Base-by-base conservation (phyloP, 345 rosid genomes). In the Microcos paniculata region DNA sequence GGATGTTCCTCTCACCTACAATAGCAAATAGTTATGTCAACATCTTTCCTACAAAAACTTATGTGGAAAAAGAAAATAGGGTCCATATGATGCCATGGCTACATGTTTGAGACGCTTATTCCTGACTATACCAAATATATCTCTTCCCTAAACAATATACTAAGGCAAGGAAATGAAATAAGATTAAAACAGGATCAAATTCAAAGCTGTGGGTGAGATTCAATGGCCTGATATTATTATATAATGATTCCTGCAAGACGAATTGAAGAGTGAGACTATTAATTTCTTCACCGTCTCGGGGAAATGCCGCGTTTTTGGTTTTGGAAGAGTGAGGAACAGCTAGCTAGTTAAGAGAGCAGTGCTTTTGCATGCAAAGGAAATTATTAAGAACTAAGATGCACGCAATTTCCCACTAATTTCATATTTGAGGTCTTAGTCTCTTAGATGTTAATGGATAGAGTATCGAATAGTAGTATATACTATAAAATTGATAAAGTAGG, bases 401-500 rank as follows among this genome's bases (percentile, higher is more conserved):
- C 74, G 74, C 52, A 45, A 43, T 43, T 59, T 30, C 68, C 68
- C 57, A 59, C 16, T 73, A 40, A 28, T 43, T 73, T 73, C 76
- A 18, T 72, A 45, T 42, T 12, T 13, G 45, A 10, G 9, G 45
- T 51, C 40, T 35, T 35, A 35, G 40, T 35, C 40, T 35, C 40
- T 14, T 6, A 51, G 55, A 51, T 9, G 33, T 26, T 58, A 21
- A n/a, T n/a, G n/a, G n/a, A n/a, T n/a, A n/a, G 64, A 61, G 64
- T 26, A 61, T 61, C 40, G 8, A 8, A 26, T 30, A 26, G n/a
- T n/a, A n/a, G n/a, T n/a, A n/a, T n/a, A 46, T 3, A 9, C 9
- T 2, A 15, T 46, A 9, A 46, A 3, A 9, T 49, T 18, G 2
- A 13, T 62, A 33, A 33, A 35, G 26, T 63, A 35, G 43, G 52